These are phyloP conservation scores for Hypoxylon sp. DNA, from an alignment of 2,329 filamentous ascomycete species.

Conservation along the genomic window DNA sequence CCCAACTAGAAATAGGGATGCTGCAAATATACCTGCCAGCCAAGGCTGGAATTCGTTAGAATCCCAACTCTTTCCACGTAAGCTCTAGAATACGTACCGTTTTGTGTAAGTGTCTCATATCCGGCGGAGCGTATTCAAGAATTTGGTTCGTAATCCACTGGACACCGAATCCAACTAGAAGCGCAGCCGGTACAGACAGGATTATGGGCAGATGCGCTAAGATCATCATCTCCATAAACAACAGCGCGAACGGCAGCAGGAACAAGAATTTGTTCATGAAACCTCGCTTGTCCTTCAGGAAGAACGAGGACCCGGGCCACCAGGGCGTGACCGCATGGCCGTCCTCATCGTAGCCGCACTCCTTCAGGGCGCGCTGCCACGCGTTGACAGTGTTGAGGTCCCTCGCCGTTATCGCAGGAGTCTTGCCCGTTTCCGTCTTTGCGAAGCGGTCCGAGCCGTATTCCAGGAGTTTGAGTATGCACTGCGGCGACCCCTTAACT, in stretches of 20 bases:
- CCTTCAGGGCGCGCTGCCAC: constrained; percentile 85
- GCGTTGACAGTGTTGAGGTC: constrained; percentile 89
- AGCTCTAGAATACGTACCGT: constrained; percentile 70
- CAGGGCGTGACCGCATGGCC: constrained; percentile 76
- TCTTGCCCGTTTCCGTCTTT: constrained; percentile 90
- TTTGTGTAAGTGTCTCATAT: constrained; percentile 90
- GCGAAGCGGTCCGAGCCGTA: constrained; percentile 95
- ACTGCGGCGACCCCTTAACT: constrained; percentile 89
- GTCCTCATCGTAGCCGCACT: constrained; percentile 85
- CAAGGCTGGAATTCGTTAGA: constrained; percentile 73
- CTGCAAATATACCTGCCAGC: constrained; percentile 92
- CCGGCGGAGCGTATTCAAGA: constrained; percentile 82
- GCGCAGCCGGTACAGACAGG: constrained; percentile 77
- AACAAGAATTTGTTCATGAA: constrained; percentile 91
- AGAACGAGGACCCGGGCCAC: constrained; percentile 77
- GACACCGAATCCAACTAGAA: constrained; percentile 74
- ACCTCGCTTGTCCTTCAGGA: constrained; percentile 79
- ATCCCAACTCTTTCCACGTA: constrained; percentile 1
- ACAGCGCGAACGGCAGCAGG: constrained; percentile 83
- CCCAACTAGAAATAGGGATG: constrained; percentile 83
- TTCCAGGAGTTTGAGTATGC: constrained; percentile 93
- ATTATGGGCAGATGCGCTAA: constrained; percentile 80
- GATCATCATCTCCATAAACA: constrained; percentile 77
- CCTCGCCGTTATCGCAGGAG: constrained; percentile 83
- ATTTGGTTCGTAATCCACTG: constrained; percentile 83